Evolutionary conservation across 2,329 filamentous ascomycete species (phyloP).

Genomic region (Penicillium sp.): DNA sequence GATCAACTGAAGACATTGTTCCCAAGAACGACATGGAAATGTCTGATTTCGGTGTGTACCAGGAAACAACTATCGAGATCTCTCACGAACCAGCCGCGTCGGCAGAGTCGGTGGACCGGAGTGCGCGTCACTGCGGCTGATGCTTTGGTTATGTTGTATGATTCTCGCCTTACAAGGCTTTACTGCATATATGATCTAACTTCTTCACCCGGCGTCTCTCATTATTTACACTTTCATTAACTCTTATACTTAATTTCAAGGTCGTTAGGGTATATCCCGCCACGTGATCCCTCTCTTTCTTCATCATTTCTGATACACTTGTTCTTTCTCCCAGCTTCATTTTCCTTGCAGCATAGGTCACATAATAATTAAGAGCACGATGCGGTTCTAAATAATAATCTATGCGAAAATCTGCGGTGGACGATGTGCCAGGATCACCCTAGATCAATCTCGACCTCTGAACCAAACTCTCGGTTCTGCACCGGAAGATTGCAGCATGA

Average conservation of each 20-base stretch:
- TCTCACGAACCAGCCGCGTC: conserved; percentile 32
- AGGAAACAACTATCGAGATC: conserved; percentile 45
- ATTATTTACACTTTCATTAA: background rate
- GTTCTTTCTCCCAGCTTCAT: background rate
- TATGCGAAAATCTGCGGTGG: too few relatives aligned
- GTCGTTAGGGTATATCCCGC: too few relatives aligned
- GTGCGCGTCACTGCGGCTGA: conserved; percentile 5
- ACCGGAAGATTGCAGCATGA: background rate
- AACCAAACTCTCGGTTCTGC: background rate
- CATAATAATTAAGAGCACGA: too few relatives aligned
- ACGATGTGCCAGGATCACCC: background rate
- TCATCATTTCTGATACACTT: too few relatives aligned
- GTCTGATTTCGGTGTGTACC: conserved; percentile 38
- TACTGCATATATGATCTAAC: conserved; percentile 7
- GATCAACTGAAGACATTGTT: conserved; percentile 47
- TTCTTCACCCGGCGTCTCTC: background rate
- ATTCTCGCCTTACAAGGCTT: background rate
- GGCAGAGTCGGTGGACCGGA: conserved; percentile 9
- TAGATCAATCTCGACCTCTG: background rate
- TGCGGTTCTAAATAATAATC: too few relatives aligned
- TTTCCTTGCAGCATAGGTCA: background rate
- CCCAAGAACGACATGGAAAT: conserved; percentile 33
- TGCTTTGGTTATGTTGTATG: background rate
- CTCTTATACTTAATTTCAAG: background rate
- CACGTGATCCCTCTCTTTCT: too few relatives aligned